phyloP scores from a whole-genome alignment of 495 filamentous ascomycete genomes.

The Daldinia caldariorum region DNA sequence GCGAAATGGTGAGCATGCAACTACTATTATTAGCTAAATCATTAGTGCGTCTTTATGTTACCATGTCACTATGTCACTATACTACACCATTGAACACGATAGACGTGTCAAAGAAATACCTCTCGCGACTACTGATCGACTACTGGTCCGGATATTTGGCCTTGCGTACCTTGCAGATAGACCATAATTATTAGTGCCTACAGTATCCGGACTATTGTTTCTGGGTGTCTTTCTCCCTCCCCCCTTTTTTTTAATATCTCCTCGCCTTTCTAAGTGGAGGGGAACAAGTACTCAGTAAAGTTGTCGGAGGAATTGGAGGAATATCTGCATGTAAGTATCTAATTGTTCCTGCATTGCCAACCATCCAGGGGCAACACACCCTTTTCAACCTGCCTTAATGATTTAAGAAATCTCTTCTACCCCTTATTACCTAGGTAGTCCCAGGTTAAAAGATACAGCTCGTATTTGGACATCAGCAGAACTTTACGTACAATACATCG shows the following conservation, averaged over 20 bases:
- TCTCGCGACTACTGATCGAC: constrained; percentile 13
- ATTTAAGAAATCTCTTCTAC: constrained; percentile 18
- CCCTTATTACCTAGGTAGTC: constrained; percentile 24
- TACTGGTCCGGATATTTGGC: constrained; percentile 29
- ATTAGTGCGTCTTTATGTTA: constrained; percentile 24
- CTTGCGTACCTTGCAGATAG: constrained; percentile 38
- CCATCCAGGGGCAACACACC: constrained; percentile 30
- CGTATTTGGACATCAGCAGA: constrained; percentile 42
- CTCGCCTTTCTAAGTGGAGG: constrained; percentile 29
- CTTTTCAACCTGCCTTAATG: constrained; percentile 18
- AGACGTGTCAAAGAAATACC: constrained; percentile 4
- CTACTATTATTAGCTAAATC: constrained; percentile 38
- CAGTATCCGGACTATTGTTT: constrained; percentile 7
- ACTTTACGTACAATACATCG: constrained; percentile 24
- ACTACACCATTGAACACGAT: constrained; percentile 31
- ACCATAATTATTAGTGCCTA: neutral
- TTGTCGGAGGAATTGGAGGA: constrained; percentile 38
- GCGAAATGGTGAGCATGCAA: constrained; percentile 29
- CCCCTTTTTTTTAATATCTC: constrained; percentile 20
- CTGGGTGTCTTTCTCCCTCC: constrained; percentile 6
- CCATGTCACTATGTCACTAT: constrained; percentile 26
- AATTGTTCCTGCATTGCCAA: constrained; percentile 39
- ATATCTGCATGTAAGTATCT: constrained; percentile 31
- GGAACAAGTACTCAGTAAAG: constrained; percentile 12
- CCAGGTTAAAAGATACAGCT: constrained; percentile 36